Percentiles rank a stretch among this genome's conserved stretches.
Conservation (phyloP, 805 yeast species). For the Wickerhamomyces xylosicus region DNA sequence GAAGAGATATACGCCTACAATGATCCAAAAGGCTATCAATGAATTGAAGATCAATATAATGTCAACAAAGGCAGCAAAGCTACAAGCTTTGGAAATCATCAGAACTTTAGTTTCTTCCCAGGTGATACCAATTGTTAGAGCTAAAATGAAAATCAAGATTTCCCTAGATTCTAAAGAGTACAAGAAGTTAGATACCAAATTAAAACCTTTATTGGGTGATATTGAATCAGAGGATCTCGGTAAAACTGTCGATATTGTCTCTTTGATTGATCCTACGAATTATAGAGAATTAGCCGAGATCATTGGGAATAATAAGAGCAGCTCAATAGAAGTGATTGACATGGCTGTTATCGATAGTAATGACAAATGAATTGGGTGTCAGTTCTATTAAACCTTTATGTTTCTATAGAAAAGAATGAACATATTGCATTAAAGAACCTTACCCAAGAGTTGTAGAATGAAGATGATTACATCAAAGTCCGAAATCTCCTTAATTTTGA, state of each 20-base stretch:
- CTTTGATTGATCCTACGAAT: conserved; percentile 78
- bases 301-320: conserved; percentile 41
- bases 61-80: conserved; percentile 66
- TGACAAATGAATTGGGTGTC: conserved; percentile 17
- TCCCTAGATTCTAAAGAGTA: conserved; percentile 44
- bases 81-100: conserved; percentile 88
- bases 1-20: conserved; percentile 89
- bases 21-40: conserved; percentile 78
- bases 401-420: background rate
- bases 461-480: conserved; percentile 11
- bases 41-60: conserved; percentile 73
- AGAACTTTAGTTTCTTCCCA: conserved; percentile 67
- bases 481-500: conserved; percentile 8
- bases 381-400: background rate
- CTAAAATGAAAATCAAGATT: conserved; percentile 82
- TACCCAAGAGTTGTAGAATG: conserved; percentile 1
- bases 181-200: conserved; percentile 29
- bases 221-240: conserved; percentile 34
- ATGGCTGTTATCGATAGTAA: conserved; percentile 75
- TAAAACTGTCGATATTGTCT: conserved; percentile 42
- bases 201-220: conserved; percentile 31
- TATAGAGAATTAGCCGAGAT: conserved; percentile 62
- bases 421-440: background rate
- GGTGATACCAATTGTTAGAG: conserved; percentile 86
- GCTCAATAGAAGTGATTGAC: conserved; percentile 73